Base-by-base conservation (phyloP, 2,329 filamentous ascomycete genomes). In the Macrophomina phaseolina region DNA sequence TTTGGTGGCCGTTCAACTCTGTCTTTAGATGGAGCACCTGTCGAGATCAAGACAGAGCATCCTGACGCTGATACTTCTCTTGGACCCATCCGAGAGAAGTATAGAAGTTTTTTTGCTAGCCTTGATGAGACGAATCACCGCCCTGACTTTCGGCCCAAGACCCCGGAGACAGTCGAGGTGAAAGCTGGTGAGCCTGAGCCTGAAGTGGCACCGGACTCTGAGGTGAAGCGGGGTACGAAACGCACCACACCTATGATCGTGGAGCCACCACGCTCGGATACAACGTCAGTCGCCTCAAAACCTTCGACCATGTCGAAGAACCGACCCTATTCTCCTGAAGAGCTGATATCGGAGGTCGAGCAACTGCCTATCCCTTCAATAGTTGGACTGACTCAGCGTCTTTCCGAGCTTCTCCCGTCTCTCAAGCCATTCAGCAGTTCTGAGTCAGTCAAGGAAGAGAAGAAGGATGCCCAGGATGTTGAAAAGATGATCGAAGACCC, bases 351-450 rank as follows among this genome's bases (percentile, higher is more conserved):
- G 49, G 82, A 84, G 71, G 76, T 83, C 70, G 79, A 82, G 32
- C 76, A 79, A 36, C 71, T 84, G 28, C 80, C 79, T 4, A 79
- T 84, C 30, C 82, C 82, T 16, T 82, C 80, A 4, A 77, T 83
- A 16, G 76, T 75, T 34, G 80, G 76, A 11, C 74, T 84, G 7
- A 83, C 81, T 1, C 76, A 82, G 60, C 77, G 81, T 23, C 72
- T 84, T 12, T 82, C 81, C 0, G 79, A 81, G 71, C 73, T 83
- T 12, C 69, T 84, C 18, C 82, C 82, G 5, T 79, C 79, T 9
- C 69, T 84, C 61, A 77, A 73, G 30, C 78, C 79, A 61, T 74
- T 80, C 52, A 76, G 79, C 64, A 74, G 78, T 28, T 76, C 77
- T 40, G 77, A 75, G 55, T 68, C 76, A 14, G 71, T 70, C 28